phyloP scores from a whole-genome alignment of 495 filamentous ascomycete species.

The Thermothielavioides terrestris region DNA sequence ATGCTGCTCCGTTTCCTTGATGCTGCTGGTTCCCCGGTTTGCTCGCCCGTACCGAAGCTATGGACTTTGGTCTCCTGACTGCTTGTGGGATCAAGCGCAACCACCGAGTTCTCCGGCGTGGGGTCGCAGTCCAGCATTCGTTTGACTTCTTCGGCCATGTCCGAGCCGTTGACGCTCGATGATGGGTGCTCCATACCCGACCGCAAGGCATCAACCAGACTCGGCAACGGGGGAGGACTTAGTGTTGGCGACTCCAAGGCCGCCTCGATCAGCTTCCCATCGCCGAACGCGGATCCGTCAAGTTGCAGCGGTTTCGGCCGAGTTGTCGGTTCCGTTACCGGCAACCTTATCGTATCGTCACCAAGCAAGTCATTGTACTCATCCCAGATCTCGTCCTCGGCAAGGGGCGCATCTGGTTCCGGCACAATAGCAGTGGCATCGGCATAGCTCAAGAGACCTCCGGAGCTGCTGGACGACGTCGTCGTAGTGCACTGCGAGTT shows the following conservation, averaged over 20 bases:
- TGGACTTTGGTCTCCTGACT: slow-evolving; percentile 33
- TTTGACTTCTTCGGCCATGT: slow-evolving; percentile 40
- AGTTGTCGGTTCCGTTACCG: slow-evolving; percentile 47
- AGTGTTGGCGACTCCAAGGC: slow-evolving; percentile 36
- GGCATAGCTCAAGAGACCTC: slow-evolving; percentile 40
- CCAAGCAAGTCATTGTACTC: slow-evolving; percentile 90
- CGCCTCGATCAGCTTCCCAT: slow-evolving; percentile 23
- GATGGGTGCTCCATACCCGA: slow-evolving; percentile 21
- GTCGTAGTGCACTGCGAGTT: slow-evolving; percentile 60
- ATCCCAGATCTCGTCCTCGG: slow-evolving; percentile 86
- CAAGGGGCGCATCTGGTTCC: slow-evolving; percentile 45
- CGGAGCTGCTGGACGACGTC: slow-evolving; percentile 51
- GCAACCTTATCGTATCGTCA: slow-evolving; percentile 38
- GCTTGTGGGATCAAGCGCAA: slow-evolving; percentile 45
- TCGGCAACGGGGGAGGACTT: slow-evolving; percentile 20
- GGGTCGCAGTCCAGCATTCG: slow-evolving; percentile 32
- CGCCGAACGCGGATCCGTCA: slow-evolving; percentile 20
- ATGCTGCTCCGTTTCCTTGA: slow-evolving; percentile 19
- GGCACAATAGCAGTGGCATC: slow-evolving; percentile 57
- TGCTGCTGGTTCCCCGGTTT: background rate
- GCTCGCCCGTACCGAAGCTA: slow-evolving; percentile 21
- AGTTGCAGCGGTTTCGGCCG: slow-evolving; percentile 39
- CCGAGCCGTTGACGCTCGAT: slow-evolving; percentile 37
- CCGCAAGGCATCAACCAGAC: slow-evolving; percentile 26
- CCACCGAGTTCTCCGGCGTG: slow-evolving; percentile 38